These are phyloP conservation scores for Microsporum canis DNA, from an alignment of 2,329 filamentous ascomycete genomes.

Conservation along the genomic window DNA sequence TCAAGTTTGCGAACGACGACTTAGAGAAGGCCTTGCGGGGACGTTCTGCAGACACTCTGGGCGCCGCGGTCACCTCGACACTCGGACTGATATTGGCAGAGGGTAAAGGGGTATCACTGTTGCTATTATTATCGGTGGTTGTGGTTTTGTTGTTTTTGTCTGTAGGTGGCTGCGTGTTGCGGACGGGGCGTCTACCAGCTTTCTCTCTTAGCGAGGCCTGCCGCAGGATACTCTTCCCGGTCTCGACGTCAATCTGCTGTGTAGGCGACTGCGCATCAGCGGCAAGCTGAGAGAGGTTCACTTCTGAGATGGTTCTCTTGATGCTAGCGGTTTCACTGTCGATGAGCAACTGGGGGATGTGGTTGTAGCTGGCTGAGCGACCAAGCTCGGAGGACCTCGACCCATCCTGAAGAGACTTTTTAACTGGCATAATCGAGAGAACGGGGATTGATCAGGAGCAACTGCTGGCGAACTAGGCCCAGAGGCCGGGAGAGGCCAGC, in stretches of 20 bases:
- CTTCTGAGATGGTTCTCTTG: slow-evolving; percentile 41
- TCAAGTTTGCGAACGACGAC: slow-evolving; percentile 40
- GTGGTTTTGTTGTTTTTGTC: not conserved
- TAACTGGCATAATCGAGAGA: slow-evolving; percentile 26
- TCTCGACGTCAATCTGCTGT: slow-evolving; percentile 27
- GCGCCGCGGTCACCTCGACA: not conserved
- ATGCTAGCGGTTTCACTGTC: slow-evolving; percentile 28
- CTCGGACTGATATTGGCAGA: not conserved
- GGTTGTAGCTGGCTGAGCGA: slow-evolving; percentile 49
- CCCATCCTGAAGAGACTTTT: slow-evolving; percentile 18
- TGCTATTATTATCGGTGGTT: not conserved
- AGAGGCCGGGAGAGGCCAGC: slow-evolving; percentile 30
- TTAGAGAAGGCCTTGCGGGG: slow-evolving; percentile 24
- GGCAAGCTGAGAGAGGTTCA: slow-evolving; percentile 31
- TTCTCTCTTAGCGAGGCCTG: slow-evolving; percentile 29
- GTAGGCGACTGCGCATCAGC: slow-evolving; percentile 23
- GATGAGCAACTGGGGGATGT: slow-evolving; percentile 35
- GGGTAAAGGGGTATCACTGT: not conserved
- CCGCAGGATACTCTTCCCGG: slow-evolving; percentile 33
- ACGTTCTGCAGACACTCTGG: slow-evolving; percentile 24
- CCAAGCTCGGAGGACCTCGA: slow-evolving; percentile 27
- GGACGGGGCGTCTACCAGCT: not conserved
- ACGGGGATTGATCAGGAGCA: slow-evolving; percentile 11
- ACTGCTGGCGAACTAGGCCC: slow-evolving; percentile 9
- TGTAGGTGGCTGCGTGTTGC: not conserved